These are phyloP conservation scores for Sphagnum fallax DNA, from an alignment of 228 moss, liverwort and hornwort species.

Conservation along the genomic window DNA sequence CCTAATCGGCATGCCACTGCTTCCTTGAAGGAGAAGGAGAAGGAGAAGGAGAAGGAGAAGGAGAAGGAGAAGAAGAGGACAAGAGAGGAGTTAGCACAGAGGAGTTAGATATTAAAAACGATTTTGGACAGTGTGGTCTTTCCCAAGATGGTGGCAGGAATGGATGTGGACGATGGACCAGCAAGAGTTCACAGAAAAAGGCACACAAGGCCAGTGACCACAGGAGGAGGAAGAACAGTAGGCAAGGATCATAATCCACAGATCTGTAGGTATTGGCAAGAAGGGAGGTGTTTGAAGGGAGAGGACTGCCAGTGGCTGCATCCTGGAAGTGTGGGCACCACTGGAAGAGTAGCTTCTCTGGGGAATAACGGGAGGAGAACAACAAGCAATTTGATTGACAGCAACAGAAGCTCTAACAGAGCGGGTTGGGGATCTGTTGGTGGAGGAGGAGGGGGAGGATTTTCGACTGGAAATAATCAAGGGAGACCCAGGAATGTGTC, in stretches of 20 bases:
- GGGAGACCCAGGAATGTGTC: slow-evolving; percentile 52
- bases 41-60: no score
- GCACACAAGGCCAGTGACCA: slow-evolving; percentile 41
- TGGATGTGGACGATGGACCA: slow-evolving; percentile 93
- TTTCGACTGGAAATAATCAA: slow-evolving; percentile 56
- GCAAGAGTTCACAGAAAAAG: slow-evolving; percentile 82
- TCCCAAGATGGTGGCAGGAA: slow-evolving; percentile 79
- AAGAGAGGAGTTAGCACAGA: no score
- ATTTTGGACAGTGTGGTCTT: no score
- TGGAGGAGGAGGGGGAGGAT: slow-evolving; percentile 35
- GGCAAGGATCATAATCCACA: slow-evolving; percentile 34
- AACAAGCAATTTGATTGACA: slow-evolving; percentile 38
- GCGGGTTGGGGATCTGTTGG: slow-evolving; percentile 34
- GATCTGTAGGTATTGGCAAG: slow-evolving; percentile 89
- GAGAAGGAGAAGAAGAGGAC: no score
- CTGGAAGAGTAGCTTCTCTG: slow-evolving; percentile 64
- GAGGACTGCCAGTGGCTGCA: slow-evolving; percentile 93
- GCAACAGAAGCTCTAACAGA: slow-evolving; percentile 18
- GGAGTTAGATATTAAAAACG: no score
- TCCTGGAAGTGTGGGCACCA: slow-evolving; percentile 71
- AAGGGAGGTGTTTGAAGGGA: slow-evolving; percentile 79
- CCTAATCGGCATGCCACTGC: no score
- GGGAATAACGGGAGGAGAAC: slow-evolving; percentile 60
- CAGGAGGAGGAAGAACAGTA: slow-evolving; percentile 26
- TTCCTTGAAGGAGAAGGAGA: no score